A percentile compares a stretch with the other conserved stretches of the same genome.
Conservation (phyloP, 805 yeast species). For the Cyberlindnera saturnus region DNA sequence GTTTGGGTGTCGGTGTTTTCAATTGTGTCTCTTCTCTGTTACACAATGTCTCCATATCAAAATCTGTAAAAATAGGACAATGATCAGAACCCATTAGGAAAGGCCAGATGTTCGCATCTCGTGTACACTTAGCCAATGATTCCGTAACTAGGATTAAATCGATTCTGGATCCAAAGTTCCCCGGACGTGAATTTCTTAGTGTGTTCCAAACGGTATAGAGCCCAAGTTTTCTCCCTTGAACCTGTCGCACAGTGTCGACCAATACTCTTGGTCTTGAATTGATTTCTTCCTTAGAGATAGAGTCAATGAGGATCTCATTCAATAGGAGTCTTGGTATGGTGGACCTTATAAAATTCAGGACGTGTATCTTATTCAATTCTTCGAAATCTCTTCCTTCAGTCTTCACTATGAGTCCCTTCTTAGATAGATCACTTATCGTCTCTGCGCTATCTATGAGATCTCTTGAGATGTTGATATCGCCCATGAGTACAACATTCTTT, state of each 20-base stretch:
- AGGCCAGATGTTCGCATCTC: slow-evolving; percentile 53
- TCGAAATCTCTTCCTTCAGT: slow-evolving; percentile 28
- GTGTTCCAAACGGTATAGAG: slow-evolving; percentile 95
- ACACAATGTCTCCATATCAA: slow-evolving; percentile 26
- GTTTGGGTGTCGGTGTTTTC: slow-evolving; percentile 26
- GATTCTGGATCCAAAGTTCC: slow-evolving; percentile 83
- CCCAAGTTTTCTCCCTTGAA: slow-evolving; percentile 50
- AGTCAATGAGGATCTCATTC: slow-evolving; percentile 37
- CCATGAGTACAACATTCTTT: slow-evolving; percentile 72
- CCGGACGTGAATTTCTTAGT: slow-evolving; percentile 63
- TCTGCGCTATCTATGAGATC: slow-evolving; percentile 84
- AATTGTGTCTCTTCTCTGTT: not conserved
- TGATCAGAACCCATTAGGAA: slow-evolving; percentile 84
- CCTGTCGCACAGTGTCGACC: slow-evolving; percentile 52
- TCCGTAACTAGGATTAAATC: slow-evolving; percentile 62
- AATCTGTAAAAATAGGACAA: slow-evolving; percentile 81
- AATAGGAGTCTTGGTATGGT: slow-evolving; percentile 39
- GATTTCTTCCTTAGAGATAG: slow-evolving; percentile 20
- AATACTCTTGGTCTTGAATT: slow-evolving; percentile 32
- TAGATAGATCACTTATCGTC: slow-evolving; percentile 39
- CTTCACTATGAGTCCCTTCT: slow-evolving; percentile 28
- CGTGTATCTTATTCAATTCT: slow-evolving; percentile 25
- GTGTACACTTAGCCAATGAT: slow-evolving; percentile 26
- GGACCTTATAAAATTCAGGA: slow-evolving; percentile 30
- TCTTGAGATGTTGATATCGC: slow-evolving; percentile 80